Evolutionary conservation across 768 basidiomycete species (phyloP).

Genomic region (Rossbeevera mucosa): DNA sequence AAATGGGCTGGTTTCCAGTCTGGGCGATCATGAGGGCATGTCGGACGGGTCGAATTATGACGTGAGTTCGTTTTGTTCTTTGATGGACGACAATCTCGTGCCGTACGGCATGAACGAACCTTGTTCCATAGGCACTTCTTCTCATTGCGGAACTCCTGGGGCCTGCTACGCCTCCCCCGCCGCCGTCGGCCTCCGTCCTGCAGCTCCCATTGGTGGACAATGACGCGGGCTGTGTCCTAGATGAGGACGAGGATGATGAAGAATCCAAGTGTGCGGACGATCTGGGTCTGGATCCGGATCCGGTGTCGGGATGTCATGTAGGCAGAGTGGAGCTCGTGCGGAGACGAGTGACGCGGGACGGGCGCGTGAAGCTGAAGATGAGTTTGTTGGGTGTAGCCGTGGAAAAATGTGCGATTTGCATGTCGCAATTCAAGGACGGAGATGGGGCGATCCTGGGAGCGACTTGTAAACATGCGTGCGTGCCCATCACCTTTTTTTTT

Average conservation of each 20-base stretch:
- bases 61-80: constrained; percentile 39
- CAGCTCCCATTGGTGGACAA: constrained; percentile 2
- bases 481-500: not conserved
- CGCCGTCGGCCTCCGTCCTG: not conserved
- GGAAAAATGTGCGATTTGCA: constrained; percentile 69
- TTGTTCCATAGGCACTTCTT: constrained; percentile 47
- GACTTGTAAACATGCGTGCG: constrained; percentile 55
- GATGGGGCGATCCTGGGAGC: constrained; percentile 55
- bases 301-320: constrained; percentile 24
- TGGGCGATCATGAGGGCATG: constrained; percentile 40
- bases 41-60: constrained; percentile 58
- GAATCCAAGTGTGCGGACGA: not conserved
- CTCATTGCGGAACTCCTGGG: constrained; percentile 61
- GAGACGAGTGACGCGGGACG: constrained; percentile 55
- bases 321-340: constrained; percentile 54
- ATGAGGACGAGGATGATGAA: constrained; percentile 8
- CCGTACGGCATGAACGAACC: constrained; percentile 20
- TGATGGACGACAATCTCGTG: constrained; percentile 19
- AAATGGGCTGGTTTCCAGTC: constrained; percentile 53
- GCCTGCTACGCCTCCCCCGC: constrained; percentile 35
- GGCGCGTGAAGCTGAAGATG: constrained; percentile 69
- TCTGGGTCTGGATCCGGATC: not conserved
- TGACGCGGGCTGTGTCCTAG: not conserved
- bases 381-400: constrained; percentile 58
- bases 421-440: constrained; percentile 60